These are phyloP conservation scores for Plasmodium yoelii DNA, from an alignment of 169 alveolate genomes.

Conservation along the genomic window DNA sequence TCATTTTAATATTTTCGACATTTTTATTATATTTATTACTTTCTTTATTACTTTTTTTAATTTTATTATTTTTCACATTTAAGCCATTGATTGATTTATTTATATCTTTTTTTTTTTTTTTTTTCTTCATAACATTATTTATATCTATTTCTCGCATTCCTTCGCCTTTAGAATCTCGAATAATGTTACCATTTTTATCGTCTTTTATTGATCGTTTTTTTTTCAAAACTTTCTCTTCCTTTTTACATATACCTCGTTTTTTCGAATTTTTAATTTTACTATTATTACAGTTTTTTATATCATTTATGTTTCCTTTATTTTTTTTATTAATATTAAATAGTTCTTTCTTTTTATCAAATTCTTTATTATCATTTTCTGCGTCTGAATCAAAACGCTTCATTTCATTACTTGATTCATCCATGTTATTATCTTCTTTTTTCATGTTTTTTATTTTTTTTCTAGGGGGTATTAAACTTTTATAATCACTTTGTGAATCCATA, in stretches of 20 bases:
- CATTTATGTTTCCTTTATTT: background rate
- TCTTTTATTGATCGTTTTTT: background rate
- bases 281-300: constrained; percentile 6
- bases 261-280: constrained; percentile 1
- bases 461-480: constrained; percentile 35
- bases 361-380: background rate
- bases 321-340: background rate
- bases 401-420: constrained; percentile 3
- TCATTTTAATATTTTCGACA: constrained; percentile 49
- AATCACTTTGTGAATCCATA: constrained; percentile 2
- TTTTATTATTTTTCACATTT: constrained; percentile 18
- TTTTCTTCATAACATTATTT: constrained; percentile 10
- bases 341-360: constrained; percentile 13
- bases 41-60: constrained; percentile 19
- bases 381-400: background rate
- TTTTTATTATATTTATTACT: constrained; percentile 38
- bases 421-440: constrained; percentile 22
- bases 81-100: background rate
- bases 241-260: constrained; percentile 13
- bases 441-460: constrained; percentile 55
- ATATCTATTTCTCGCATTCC: background rate
- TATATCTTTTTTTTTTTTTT: constrained; percentile 32
- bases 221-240: background rate
- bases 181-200: background rate
- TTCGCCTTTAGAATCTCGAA: background rate